These are phyloP conservation scores for Thinopyrum elongatum DNA, from an alignment of 176 grass and related monocot genomes.

Conservation along the genomic window DNA sequence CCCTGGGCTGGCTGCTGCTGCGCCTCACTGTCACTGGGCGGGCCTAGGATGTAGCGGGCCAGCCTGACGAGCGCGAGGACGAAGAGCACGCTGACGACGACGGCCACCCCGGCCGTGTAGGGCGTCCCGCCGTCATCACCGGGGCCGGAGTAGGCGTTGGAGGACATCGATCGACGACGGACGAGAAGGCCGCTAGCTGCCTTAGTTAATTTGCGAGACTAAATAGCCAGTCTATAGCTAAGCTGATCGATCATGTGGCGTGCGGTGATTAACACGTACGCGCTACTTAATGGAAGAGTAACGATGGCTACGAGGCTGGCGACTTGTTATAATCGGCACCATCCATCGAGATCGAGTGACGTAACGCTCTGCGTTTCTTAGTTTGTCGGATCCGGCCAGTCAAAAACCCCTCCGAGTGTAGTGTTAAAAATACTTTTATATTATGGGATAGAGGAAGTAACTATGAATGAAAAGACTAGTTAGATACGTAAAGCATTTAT, in stretches of 20 bases:
- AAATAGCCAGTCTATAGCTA: too few species aligned
- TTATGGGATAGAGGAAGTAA: too few species aligned
- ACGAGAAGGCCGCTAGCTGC: neutral
- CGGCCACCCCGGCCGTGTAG: neutral
- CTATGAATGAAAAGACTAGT: too few species aligned
- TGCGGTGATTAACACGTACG: neutral
- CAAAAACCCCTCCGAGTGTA: neutral
- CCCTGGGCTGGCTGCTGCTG: neutral
- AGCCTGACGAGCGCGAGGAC: neutral
- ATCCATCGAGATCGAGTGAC: too few species aligned
- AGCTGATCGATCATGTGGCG: neutral
- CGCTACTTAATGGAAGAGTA: neutral
- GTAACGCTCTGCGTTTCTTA: neutral
- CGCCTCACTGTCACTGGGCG: neutral
- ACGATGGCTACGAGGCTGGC: neutral
- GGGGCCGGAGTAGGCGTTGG: neutral
- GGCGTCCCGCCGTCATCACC: neutral
- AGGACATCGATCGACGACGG: neutral
- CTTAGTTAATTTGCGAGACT: neutral
- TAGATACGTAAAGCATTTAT: too few species aligned
- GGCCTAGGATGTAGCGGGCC: neutral
- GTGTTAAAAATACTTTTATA: too few species aligned
- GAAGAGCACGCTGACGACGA: neutral
- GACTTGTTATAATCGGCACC: neutral
- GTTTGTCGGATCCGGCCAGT: neutral